Base-by-base conservation (phyloP, 352 stramenopile genomes). In the Phytophthora cactorum region DNA sequence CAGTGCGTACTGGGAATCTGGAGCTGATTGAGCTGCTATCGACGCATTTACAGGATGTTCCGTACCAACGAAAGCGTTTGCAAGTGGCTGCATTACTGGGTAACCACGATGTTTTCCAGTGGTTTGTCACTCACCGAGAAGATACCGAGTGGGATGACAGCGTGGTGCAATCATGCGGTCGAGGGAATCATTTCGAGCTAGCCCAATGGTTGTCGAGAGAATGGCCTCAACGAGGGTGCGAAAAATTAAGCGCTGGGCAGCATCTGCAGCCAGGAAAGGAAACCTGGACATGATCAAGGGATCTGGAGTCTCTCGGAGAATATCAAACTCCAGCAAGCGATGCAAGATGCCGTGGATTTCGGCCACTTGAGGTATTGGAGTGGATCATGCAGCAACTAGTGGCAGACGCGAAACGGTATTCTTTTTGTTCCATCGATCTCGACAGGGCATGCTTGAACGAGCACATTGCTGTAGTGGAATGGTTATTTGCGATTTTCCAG, bases 11-110 rank as follows among this genome's bases (percentile, higher is more conserved):
- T 1, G 31, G 49, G 27, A 66, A 70, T 56, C 32, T 66, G 10
- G 31, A 51, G 11, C 14, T 70, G 32, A 43, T 66, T 5, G 1
- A 66, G 27, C 28, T 70, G 5, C 14, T 70, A 2, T 60, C 39
- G 11, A 52, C 22, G 15, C 39, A 17, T 38, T 70, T 14, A 36
- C 22, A 3, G 55, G 41, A 2, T 70, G 47, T 34, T 56, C 12
- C 49, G 17, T 70, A 38, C 32, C 32, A 38, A n/a, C n/a, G n/a
- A n/a, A n/a, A n/a, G n/a, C n/a, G n/a, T n/a, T n/a, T n/a, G n/a
- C n/a, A n/a, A n/a, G n/a, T n/a, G n/a, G n/a, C n/a, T 38, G 32
- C 32, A 7, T 38, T 7, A 38, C 5, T 38, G 38, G 38, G 38
- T 22, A 15, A 17, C 38, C 38, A 44, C 11, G 38, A 44, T 44